phyloP scores from a whole-genome alignment of 1,139 yeast species.

The Geotrichum fermentans region DNA sequence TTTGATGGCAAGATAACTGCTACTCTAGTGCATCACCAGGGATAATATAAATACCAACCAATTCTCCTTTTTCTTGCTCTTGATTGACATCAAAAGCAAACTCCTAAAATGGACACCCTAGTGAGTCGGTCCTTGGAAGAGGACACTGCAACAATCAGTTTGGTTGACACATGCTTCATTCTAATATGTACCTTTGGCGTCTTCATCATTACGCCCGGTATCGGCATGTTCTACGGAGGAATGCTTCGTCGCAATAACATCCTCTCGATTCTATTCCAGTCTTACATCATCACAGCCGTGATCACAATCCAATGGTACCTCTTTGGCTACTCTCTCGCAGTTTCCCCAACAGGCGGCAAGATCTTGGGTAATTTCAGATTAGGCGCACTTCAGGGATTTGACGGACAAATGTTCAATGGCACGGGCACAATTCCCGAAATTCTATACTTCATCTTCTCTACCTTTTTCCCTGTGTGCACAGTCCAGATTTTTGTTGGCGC shows the following conservation, averaged over 20 bases:
- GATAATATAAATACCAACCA: too few species aligned
- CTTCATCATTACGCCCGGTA: slow-evolving; percentile 66
- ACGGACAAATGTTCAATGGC: slow-evolving; percentile 47
- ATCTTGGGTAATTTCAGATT: slow-evolving; percentile 76
- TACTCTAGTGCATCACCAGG: too few species aligned
- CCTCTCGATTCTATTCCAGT: slow-evolving; percentile 73
- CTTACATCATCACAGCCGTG: slow-evolving; percentile 62
- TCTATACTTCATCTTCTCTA: slow-evolving; percentile 79
- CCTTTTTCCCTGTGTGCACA: slow-evolving; percentile 87
- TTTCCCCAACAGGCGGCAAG: slow-evolving; percentile 67
- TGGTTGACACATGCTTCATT: slow-evolving; percentile 12
- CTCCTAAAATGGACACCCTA: neutral
- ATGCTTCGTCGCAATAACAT: slow-evolving; percentile 81
- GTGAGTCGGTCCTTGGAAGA: slow-evolving; percentile 1
- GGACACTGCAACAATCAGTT: slow-evolving; percentile 8
- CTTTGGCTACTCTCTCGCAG: slow-evolving; percentile 94
- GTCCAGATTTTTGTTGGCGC: slow-evolving; percentile 90
- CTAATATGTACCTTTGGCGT: slow-evolving; percentile 58
- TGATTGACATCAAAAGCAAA: neutral
- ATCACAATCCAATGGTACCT: slow-evolving; percentile 89
- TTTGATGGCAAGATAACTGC: too few species aligned
- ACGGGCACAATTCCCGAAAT: slow-evolving; percentile 65
- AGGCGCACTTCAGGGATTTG: slow-evolving; percentile 73
- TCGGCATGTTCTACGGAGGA: slow-evolving; percentile 77
- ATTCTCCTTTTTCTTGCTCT: neutral